Evolutionary conservation across 139 green algal species (phyloP), one percentile per base, ranked within the genome.

Genomic region (Astrephomene gubernaculifera): DNA sequence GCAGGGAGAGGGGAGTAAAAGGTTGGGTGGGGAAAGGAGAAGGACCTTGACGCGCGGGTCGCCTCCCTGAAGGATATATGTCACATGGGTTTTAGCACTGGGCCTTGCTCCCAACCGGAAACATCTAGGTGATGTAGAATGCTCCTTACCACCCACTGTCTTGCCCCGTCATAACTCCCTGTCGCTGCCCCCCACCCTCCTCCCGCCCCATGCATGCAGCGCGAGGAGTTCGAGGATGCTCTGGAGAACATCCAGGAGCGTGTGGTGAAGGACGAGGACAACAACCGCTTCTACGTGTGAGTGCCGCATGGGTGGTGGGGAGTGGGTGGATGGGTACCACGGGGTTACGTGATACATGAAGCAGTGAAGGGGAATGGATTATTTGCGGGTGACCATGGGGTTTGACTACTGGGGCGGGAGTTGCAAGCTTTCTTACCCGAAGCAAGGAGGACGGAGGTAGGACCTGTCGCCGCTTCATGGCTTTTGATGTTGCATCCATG

Each of bases 231-330:
- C 39, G 22, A 60, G 60, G n/a, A 72, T 5, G 29, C 41, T 0
- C 45, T 54, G 0, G 7, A 33, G 60, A 60, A 83, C 60, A 36
- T 45, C 21, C 36, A 54, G 19, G 14, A 72, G 2, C 29, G 39
- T 0, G 41, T 63, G 27, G 41, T 54, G 21, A 57, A 83, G 29
- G 61, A 63, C 24, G 63, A 84, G 78, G 78, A 65, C 31, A 27
- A 71, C 36, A 84, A 84, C 78, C 43, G 31, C 61, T 44, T 75
- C 78, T 84, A 53, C 78, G 31, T 33, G 78, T 84, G 44, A 74
- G 76, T 72, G 12, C 24, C 22, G 35, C 21, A 8, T 12, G 54
- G 8, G 36, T 35, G 12, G 38, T 27, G 2, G 43, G 4, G 19
- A 19, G 67, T 71, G 64, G 17, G 33, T n/a, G 64, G 31, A 9